Evolutionary conservation across 2,329 filamentous ascomycete species (phyloP), one percentile per base, ranked within the genome.

Genomic region (Seiridium cupressi): DNA sequence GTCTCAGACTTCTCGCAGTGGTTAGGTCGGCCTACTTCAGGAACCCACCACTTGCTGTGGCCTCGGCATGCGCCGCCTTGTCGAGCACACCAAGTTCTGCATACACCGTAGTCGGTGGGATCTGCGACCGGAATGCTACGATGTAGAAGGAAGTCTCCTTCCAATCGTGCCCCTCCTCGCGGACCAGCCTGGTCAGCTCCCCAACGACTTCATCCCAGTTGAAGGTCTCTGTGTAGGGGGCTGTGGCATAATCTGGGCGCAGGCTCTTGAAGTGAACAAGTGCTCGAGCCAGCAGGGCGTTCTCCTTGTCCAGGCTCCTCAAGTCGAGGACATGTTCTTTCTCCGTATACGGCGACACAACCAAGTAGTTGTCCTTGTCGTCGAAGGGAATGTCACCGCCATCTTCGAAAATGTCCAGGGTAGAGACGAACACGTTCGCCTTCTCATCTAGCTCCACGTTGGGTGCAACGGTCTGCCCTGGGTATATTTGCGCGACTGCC

Each of bases 51-150:
- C 87, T 91, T 44, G 83, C 83, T 18, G 88, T 89, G 10, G 93
- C 93, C 73, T 97, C 93, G 32, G 84, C 81, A 72, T 97, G 93
- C 5, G 90, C 90, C 61, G 86, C 86, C 70, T 89, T 88, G 74
- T 97, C 93, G 38, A 97, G 81, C 34, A 82, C 80, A 46, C 88
- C 88, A 44, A 97, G 82, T 61, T 89, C 81, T 9, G 84, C 84
- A 61, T 86, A 86, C 63, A 92, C 86, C 1, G 89, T 89, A 10
- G 81, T 84, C 2, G 83, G 80, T 44, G 87, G 86, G 59, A 97
- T 85, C 64, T 81, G 84, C 5, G 90, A 94, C 13, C 91, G 84
- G 75, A 97, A 97, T 4, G 89, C 89, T 46, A 97, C 92, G 59
- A 95, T 87, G 75, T 94, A 96, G 77, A 94, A 96, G 35, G 79